Base-by-base conservation (phyloP, 352 stramenopile genomes). In the Globisporangium sylvaticum region DNA sequence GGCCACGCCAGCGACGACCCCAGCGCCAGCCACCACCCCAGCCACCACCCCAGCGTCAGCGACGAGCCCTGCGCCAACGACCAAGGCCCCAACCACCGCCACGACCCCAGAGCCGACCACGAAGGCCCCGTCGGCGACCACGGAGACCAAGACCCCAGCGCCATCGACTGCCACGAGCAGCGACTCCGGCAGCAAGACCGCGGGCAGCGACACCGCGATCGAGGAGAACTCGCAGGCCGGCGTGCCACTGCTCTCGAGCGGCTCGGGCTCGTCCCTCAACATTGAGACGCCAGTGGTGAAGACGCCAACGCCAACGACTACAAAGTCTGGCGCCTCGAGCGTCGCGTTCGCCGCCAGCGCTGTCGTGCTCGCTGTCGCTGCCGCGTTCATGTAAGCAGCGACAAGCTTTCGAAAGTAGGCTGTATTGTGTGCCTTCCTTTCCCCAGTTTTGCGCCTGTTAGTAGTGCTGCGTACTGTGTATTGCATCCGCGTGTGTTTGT, bases 311-410 rank as follows among this genome's bases (percentile, higher is more conserved):
- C 52, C 62, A 1, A 27, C 62, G 24, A 37, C 62, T 4, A 12
- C 62, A 15, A 32, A 31, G 46, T 67, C 62, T 2, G 39, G 22
- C 24, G 62, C 62, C 18, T 61, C 62, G 37, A 62, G 52, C 25
- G 15, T 62, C 34, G 62, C 37, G 4, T 42, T 67, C 37, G 53
- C 62, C 8, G 29, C 37, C 8, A 44, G 62, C 25, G 53, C 62
- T 2, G 62, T 57, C 52, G 53, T 62, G 52, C 52, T 67, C 25
- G 62, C 52, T 6, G 62, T 62, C 53, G 62, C 62, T 20, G 62
- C 52, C 7, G 42, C 62, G 37, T 67, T 67, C 62, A 59, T 67
- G 62, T 67, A 67, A 67, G 32, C 32, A 39, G 14, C 55, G 50
- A 22, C 27, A 20, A 6, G 4, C 48, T 22, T 55, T 37, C 7